phyloP scores from a whole-genome alignment of 2,329 filamentous ascomycete genomes.

The Pezicula rhizophila region DNA sequence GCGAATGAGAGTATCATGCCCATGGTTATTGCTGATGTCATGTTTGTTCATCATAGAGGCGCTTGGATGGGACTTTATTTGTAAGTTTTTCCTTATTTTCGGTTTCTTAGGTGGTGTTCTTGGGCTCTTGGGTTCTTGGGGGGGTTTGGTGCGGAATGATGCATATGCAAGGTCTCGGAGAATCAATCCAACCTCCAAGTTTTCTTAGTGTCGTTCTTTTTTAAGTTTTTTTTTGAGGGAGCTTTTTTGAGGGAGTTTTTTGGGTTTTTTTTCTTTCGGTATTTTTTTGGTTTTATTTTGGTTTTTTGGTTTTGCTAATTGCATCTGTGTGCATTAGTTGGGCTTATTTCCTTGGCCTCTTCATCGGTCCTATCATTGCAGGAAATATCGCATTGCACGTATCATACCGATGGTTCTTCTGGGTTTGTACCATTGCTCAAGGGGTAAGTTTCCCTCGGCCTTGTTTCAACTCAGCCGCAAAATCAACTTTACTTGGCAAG shows the following conservation, averaged over 20 bases:
- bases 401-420: slow-evolving; percentile 37
- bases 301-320: no score
- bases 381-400: slow-evolving; percentile 36
- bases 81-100: neutral
- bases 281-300: no score
- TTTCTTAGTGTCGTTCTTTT: no score
- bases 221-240: no score
- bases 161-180: neutral
- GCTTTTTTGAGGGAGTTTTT: no score
- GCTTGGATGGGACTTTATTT: slow-evolving; percentile 1
- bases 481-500: no score
- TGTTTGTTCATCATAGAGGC: neutral
- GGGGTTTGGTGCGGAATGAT: no score
- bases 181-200: neutral
- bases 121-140: no score
- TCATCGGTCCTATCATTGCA: slow-evolving; percentile 38
- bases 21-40: slow-evolving; percentile 28
- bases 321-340: slow-evolving; percentile 11
- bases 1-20: slow-evolving; percentile 31
- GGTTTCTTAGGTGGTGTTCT: neutral
- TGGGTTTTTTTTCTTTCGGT: no score
- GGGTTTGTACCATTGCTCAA: slow-evolving; percentile 29
- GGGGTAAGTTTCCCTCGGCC: slow-evolving; percentile 11
- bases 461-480: no score
- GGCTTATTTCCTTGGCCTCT: slow-evolving; percentile 34